Evolutionary conservation across 2,329 filamentous ascomycete genomes (phyloP), one percentile per base, ranked within the genome.

Genomic region (Calonectria multiphialidica): DNA sequence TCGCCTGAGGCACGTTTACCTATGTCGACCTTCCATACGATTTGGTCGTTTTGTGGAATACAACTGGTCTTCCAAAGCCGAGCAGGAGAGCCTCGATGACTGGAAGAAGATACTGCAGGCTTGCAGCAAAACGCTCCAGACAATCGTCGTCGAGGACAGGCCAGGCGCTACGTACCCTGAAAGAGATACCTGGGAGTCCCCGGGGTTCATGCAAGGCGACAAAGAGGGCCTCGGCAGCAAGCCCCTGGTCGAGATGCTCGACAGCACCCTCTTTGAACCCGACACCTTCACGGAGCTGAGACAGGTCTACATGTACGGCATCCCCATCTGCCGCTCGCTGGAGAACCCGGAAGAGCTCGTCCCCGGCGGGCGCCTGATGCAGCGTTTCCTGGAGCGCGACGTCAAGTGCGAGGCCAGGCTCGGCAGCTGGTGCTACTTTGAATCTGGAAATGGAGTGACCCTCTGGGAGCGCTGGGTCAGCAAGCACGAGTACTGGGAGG

Each of bases 371-470:
- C 40, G 23, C 6, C 49, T 76, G 4, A 65, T 75, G 63, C 15
- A 44, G 0, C 21, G 49, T 23, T 16, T 76, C 2, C 13, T 61
- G 15, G 6, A 30, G 0, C n/a, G 37, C 2, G 57, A 44, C 1
- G 5, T 74, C 0, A n/a, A 44, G 1, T 73, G 72, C 16, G 74
- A 76, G 25, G 74, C 68, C 3, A 68, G 75, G 5, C 7, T 63
- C 13, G 74, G 74, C 0, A 25, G 42, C 1, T 77, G 75, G 75
- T 77, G 73, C 10, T 65, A n/a, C 12, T 74, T 74, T 65, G 23
- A 72, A 72, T 16, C 25, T 7, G 37, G 18, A 44, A 5, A 23
- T 2, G 57, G 57, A 1, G 21, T 37, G 13, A 59, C 53, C 1
- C 30, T 18, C 5, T 59, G 53, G 53, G 53, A 59, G 15, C 33